Conservation (phyloP, 2,329 filamentous ascomycete genomes). For the Stachybotrys elegans region DNA sequence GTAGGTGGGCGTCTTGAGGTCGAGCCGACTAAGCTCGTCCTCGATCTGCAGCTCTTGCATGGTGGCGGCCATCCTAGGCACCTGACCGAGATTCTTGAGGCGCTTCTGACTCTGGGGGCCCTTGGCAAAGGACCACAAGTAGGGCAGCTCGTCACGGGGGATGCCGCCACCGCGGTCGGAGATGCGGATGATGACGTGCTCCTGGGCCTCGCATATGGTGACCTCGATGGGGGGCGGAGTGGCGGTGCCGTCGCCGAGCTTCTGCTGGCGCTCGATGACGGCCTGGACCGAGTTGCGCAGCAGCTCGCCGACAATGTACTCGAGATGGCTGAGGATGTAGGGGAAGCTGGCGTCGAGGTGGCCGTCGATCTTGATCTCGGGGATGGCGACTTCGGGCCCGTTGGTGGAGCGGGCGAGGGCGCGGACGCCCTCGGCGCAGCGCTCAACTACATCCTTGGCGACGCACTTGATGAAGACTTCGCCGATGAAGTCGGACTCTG, state of each 20-base stretch:
- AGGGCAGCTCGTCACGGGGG: constrained; percentile 74
- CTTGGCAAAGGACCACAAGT: constrained; percentile 96
- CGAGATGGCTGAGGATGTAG: constrained; percentile 91
- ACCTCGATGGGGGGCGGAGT: constrained; percentile 82
- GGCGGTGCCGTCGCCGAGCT: constrained; percentile 20
- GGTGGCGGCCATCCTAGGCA: constrained; percentile 89
- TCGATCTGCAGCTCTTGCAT: constrained; percentile 73
- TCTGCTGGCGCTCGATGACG: constrained; percentile 68
- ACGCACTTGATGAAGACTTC: constrained; percentile 94
- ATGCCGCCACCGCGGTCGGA: constrained; percentile 95
- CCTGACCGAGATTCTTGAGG: constrained; percentile 78
- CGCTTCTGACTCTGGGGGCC: constrained; percentile 73
- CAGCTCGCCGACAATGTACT: constrained; percentile 95
- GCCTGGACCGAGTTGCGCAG: constrained; percentile 93
- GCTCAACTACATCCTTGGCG: constrained; percentile 80
- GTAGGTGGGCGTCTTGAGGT: constrained; percentile 36
- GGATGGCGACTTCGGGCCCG: constrained; percentile 64
- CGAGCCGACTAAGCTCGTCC: constrained; percentile 33
- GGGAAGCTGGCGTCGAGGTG: constrained; percentile 89
- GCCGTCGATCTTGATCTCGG: constrained; percentile 76
- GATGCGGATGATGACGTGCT: constrained; percentile 94
- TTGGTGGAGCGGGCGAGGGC: constrained; percentile 72
- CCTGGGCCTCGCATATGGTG: constrained; percentile 85
- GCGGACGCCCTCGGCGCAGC: constrained; percentile 72
- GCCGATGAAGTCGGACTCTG: constrained; percentile 80